Percentiles rank a stretch among this genome's conserved stretches.
Evolutionary conservation across 331 rosid species (phyloP).

Genomic region (Prunus yedoensis): DNA sequence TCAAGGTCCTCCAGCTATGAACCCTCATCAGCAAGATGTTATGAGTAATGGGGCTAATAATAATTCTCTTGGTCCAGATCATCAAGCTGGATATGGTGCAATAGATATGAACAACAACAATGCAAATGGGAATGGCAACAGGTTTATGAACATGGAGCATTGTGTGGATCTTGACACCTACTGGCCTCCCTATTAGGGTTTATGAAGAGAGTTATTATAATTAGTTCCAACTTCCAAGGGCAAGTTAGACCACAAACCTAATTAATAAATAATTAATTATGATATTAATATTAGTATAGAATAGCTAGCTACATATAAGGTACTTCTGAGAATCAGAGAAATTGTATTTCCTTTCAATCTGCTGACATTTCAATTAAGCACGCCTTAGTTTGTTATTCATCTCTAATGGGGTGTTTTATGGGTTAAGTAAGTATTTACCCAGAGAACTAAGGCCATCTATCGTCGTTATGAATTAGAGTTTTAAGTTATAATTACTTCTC

Average conservation of each 20-base stretch:
- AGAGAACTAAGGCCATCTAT: no score
- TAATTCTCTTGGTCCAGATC: slow-evolving; percentile 20
- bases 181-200: slow-evolving; percentile 72
- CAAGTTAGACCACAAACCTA: not conserved
- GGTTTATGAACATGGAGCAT: slow-evolving; percentile 70
- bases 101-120: slow-evolving; percentile 28
- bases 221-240: not conserved
- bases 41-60: no score
- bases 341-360: no score
- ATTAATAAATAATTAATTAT: no score
- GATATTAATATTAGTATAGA: not conserved
- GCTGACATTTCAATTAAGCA: not conserved
- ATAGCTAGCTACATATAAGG: not conserved
- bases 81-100: slow-evolving; percentile 43
- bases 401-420: no score
- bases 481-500: no score
- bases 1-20: slow-evolving; percentile 25
- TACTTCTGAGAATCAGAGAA: not conserved
- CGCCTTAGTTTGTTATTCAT: no score
- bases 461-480: no score
- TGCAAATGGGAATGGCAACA: slow-evolving; percentile 40
- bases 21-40: slow-evolving; percentile 37
- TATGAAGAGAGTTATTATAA: not conserved
- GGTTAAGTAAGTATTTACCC: no score
- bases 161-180: slow-evolving; percentile 87